These are phyloP conservation scores for Auxenochlorella protothecoides DNA, from an alignment of 139 green algal species.

Conservation along the genomic window DNA sequence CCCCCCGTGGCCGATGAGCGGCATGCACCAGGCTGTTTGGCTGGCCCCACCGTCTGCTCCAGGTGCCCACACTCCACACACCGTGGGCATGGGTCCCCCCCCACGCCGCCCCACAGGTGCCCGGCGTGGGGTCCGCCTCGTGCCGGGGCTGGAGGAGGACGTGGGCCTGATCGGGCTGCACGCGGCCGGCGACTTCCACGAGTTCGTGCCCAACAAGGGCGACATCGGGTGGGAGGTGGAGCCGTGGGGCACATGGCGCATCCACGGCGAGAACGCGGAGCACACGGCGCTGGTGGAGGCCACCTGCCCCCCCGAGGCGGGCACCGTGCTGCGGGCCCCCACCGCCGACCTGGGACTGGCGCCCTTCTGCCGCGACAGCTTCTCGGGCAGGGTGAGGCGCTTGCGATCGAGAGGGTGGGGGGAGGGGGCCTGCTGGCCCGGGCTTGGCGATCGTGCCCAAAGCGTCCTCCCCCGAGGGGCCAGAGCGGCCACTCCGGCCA, in stretches of 20 bases:
- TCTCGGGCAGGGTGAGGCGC: slow-evolving; percentile 38
- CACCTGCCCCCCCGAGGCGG: slow-evolving; percentile 26
- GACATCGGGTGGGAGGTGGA: slow-evolving; percentile 70
- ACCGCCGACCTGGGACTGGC: slow-evolving; percentile 65
- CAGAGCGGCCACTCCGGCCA: not conserved
- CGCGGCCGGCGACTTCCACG: slow-evolving; percentile 61
- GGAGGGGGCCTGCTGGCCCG: not conserved
- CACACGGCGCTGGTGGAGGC: slow-evolving; percentile 76
- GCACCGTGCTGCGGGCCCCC: slow-evolving; percentile 60
- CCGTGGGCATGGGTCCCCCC: too few relatives aligned
- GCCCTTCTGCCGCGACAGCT: slow-evolving; percentile 84
- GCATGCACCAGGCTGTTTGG: too few relatives aligned
- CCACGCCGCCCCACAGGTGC: slow-evolving; percentile 15
- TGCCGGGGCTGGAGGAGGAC: slow-evolving; percentile 72
- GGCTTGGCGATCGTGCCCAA: not conserved
- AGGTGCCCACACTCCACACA: too few relatives aligned
- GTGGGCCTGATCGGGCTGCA: slow-evolving; percentile 86
- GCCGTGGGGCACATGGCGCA: slow-evolving; percentile 65
- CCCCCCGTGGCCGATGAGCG: too few relatives aligned
- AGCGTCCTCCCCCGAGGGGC: too few relatives aligned
- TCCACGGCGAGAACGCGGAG: slow-evolving; percentile 24
- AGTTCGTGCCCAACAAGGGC: slow-evolving; percentile 79
- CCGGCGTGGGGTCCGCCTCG: slow-evolving; percentile 33
- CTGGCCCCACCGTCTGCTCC: too few relatives aligned
- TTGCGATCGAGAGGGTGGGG: not conserved